Conservation (phyloP, 495 filamentous ascomycete species). For the Umbilicaria muhlenbergii region DNA sequence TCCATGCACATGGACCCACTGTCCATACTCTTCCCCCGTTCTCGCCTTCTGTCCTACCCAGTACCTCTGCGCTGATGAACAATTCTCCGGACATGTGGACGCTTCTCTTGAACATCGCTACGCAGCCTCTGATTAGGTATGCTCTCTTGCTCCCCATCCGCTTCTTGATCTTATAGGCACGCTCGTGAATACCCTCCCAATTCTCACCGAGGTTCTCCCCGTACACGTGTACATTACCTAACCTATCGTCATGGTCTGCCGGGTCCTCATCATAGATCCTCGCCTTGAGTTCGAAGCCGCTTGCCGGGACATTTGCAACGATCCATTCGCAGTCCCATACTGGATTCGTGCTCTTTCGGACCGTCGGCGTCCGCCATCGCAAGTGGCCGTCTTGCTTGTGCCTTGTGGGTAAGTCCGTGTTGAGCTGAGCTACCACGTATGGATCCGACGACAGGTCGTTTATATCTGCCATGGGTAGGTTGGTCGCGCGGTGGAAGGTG, state of each 20-base stretch:
- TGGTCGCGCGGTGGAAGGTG: slow-evolving; percentile 63
- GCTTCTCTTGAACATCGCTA: slow-evolving; percentile 35
- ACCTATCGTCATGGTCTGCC: slow-evolving; percentile 69
- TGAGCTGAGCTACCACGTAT: slow-evolving; percentile 57
- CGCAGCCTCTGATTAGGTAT: slow-evolving; percentile 52
- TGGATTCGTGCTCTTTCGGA: slow-evolving; percentile 53
- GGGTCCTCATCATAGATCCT: slow-evolving; percentile 80
- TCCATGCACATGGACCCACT: slow-evolving; percentile 58
- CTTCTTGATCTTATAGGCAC: slow-evolving; percentile 60
- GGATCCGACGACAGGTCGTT: slow-evolving; percentile 69
- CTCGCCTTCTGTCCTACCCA: slow-evolving; percentile 55
- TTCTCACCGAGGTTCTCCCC: slow-evolving; percentile 38
- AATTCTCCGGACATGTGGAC: slow-evolving; percentile 44
- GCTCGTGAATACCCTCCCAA: slow-evolving; percentile 52
- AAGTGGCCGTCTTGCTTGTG: slow-evolving; percentile 69
- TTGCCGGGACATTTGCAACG: slow-evolving; percentile 65
- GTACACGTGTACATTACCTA: slow-evolving; percentile 65
- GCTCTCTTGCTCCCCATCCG: slow-evolving; percentile 73
- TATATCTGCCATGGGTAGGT: slow-evolving; percentile 72
- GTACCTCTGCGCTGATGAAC: slow-evolving; percentile 50
- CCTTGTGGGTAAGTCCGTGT: slow-evolving; percentile 42
- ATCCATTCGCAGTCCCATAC: slow-evolving; percentile 77
- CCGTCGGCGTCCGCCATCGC: slow-evolving; percentile 58
- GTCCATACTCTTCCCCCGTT: slow-evolving; percentile 71
- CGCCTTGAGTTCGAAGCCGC: slow-evolving; percentile 66